Percentiles rank a stretch among this genome's conserved stretches.
Conservation (phyloP, 176 grass and related monocot genomes). For the Neostapfia colusana region DNA sequence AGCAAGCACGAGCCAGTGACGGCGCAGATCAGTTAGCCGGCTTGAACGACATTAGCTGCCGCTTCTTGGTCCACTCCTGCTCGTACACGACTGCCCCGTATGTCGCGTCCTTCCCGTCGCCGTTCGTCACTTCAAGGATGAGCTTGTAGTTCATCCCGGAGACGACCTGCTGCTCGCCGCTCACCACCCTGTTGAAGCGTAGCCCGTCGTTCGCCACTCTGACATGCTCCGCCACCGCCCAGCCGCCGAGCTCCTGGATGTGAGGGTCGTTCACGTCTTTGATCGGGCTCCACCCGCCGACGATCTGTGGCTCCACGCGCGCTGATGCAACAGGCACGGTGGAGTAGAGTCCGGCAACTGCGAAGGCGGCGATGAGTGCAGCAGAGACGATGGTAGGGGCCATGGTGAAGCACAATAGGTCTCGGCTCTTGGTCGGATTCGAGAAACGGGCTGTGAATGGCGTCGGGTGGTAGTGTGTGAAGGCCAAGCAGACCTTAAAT, state of each 20-base stretch:
- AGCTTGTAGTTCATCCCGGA: constrained; percentile 47
- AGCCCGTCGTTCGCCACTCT: constrained; percentile 16
- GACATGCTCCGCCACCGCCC: constrained; percentile 47
- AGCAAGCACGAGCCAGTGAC: no score
- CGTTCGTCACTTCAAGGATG: neutral
- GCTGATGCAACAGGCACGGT: neutral
- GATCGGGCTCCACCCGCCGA: constrained; percentile 25
- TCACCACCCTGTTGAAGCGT: constrained; percentile 35
- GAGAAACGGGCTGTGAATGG: neutral
- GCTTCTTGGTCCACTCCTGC: neutral
- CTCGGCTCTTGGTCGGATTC: neutral
- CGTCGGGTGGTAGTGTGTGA: no score
- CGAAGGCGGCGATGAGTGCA: neutral
- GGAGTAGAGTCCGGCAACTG: neutral
- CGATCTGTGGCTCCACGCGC: neutral
- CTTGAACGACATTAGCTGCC: constrained; percentile 36
- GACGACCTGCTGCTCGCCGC: constrained; percentile 39
- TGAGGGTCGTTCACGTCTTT: constrained; percentile 40
- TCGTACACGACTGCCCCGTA: constrained; percentile 53
- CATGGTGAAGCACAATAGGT: neutral
- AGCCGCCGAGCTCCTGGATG: constrained; percentile 43
- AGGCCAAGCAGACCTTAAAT: no score
- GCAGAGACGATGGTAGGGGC: neutral
- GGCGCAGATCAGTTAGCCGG: neutral
- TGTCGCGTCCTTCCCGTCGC: neutral